A percentile compares a stretch with the other conserved stretches of the same genome.
Conservation (phyloP, 2,329 filamentous ascomycete species). For the Pseudogymnoascus sp. region DNA sequence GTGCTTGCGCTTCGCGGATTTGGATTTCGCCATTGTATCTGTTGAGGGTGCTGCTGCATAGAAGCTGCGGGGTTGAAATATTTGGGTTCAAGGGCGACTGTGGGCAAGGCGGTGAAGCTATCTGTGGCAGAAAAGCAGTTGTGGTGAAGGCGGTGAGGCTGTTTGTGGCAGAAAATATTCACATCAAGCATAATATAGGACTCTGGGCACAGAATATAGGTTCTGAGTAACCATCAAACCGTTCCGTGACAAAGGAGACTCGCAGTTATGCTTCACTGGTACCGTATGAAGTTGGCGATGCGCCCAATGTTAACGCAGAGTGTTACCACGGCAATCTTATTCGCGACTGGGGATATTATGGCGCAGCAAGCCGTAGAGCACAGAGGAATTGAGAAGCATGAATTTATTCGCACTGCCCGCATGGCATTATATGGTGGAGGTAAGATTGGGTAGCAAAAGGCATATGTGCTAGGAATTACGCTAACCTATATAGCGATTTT, state of each 20-base stretch:
- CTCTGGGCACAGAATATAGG: background rate
- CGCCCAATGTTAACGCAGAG: slow-evolving; percentile 85
- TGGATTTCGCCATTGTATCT: slow-evolving; percentile 1
- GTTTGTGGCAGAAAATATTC: background rate
- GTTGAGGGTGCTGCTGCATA: background rate
- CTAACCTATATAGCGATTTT: slow-evolving; percentile 47
- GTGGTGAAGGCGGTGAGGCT: background rate
- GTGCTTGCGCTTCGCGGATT: slow-evolving; percentile 5
- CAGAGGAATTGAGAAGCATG: slow-evolving; percentile 69
- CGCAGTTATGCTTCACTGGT: slow-evolving; percentile 31
- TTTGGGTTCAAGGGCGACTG: background rate
- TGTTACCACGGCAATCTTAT: slow-evolving; percentile 83
- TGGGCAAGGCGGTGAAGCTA: background rate
- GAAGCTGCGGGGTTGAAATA: slow-evolving; percentile 3
- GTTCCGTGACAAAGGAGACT: background rate
- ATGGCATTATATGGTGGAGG: slow-evolving; percentile 77
- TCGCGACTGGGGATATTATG: slow-evolving; percentile 83
- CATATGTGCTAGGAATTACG: background rate
- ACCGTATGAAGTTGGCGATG: slow-evolving; percentile 73
- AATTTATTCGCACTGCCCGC: slow-evolving; percentile 61
- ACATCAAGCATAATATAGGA: background rate
- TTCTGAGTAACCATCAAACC: background rate
- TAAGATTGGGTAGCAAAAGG: slow-evolving; percentile 34
- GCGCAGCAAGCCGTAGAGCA: slow-evolving; percentile 88
- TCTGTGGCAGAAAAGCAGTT: background rate